A percentile compares a stretch with the other conserved stretches of the same genome.
Evolutionary conservation across 139 green algal genomes (phyloP).

Genomic region (Raphidocelis subcapitata): DNA sequence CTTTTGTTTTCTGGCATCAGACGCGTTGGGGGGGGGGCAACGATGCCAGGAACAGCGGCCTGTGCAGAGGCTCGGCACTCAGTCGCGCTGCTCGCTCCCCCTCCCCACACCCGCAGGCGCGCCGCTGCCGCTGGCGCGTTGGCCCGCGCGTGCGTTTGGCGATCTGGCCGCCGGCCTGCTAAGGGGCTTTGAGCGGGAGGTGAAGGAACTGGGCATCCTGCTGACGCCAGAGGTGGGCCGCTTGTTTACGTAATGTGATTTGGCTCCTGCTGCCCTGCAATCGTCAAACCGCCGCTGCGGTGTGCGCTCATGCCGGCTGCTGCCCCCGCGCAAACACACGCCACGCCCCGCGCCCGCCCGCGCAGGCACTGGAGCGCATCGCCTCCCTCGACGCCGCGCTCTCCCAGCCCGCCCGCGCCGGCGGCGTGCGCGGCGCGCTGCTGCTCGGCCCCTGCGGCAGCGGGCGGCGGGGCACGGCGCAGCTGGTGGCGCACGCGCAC

Average conservation of each 20-base stretch:
- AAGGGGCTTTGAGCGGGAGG: slow-evolving; percentile 66
- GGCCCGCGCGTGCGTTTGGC: neutral
- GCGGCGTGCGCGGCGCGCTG: slow-evolving; percentile 47
- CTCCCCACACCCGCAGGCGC: too few relatives aligned
- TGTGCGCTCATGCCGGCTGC: too few relatives aligned
- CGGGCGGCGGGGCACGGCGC: slow-evolving; percentile 50
- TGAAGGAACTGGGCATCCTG: slow-evolving; percentile 62
- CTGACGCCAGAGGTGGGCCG: slow-evolving; percentile 31
- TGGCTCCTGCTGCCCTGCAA: too few relatives aligned
- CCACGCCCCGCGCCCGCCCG: neutral
- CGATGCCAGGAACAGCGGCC: neutral
- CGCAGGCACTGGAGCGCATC: slow-evolving; percentile 57
- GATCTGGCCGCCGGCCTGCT: neutral
- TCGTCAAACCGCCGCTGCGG: too few relatives aligned
- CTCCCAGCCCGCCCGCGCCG: slow-evolving; percentile 25
- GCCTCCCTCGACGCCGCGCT: slow-evolving; percentile 65
- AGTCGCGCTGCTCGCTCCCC: neutral
- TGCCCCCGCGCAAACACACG: neutral
- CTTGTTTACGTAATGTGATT: too few relatives aligned
- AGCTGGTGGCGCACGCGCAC: slow-evolving; percentile 74
- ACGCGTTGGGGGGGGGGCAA: neutral
- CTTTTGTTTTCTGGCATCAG: neutral
- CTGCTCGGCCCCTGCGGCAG: slow-evolving; percentile 50
- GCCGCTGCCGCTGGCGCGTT: neutral
- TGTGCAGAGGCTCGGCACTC: neutral